Evolutionary conservation across 306 rosid species (phyloP), one percentile per base, ranked within the genome.

Genomic region (Morella rubra): DNA sequence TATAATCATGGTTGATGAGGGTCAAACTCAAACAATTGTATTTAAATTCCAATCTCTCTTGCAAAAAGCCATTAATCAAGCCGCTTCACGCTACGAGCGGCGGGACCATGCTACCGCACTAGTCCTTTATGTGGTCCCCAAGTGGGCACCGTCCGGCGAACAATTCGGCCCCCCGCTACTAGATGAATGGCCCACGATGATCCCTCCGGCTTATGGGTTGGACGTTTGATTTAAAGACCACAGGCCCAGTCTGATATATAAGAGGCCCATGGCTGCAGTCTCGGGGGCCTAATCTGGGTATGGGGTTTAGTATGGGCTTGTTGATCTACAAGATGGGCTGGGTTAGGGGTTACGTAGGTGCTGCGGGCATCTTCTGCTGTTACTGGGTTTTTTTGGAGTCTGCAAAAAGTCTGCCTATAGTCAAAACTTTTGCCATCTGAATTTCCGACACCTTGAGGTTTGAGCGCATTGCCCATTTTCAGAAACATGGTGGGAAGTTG

Each of bases 1-100:
- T 27, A 9, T 16, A 40, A 60, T 14, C 60, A 75, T 62, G 13
- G 41, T 68, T 66, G 74, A 73, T 80, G 72, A 55, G 78, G 65
- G 81, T 76, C 81, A 77, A 77, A 61, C 46, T 8, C 19, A 53
- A 76, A 75, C 50, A 75, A 55, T 15, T 65, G 40, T 16, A 64
- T 74, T 68, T 59, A 69, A 78, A 3, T 44, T 16, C 15, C 8
- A 45, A 72, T 53, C 73, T 46, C 58, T 61, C n/a, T 51, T 46
- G 77, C 42, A 71, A 86, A 86, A 49, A 82, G 82, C 93, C 89
- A 82, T 24, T 79, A 89, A 86, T 86, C 82, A 84, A 86, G 89
- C 83, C 53, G 61, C 72, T 73, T 77, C 72, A 73, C 61, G 55
- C 76, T 51, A 73, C 13, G 3, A 32, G 37, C 42, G 65, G 37